phyloP scores from a whole-genome alignment of 192 early-diverging fungal genomes.

The Coemansia sp. region DNA sequence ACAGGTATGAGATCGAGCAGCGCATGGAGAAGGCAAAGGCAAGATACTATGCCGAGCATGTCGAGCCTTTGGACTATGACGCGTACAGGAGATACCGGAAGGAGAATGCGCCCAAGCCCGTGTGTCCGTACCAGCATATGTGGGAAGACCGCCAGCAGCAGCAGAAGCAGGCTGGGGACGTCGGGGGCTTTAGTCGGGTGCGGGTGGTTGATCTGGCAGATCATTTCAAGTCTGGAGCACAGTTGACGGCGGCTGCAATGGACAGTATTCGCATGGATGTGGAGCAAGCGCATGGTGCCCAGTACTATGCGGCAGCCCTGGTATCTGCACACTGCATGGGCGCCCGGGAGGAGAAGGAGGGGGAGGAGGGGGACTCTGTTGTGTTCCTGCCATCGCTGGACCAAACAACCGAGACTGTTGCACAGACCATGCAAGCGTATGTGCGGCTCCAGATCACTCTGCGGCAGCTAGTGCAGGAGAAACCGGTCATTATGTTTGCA shows the following conservation, averaged over 20 bases:
- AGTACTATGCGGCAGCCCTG: slow-evolving; percentile 31
- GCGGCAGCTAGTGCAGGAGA: slow-evolving; percentile 26
- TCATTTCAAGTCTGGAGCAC: neutral
- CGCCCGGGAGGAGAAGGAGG: too few relatives aligned
- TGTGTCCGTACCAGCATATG: slow-evolving; percentile 51
- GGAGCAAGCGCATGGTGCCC: slow-evolving; percentile 6
- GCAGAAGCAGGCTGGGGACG: slow-evolving; percentile 8
- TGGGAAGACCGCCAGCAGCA: slow-evolving; percentile 23
- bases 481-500: slow-evolving; percentile 41
- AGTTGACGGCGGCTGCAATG: slow-evolving; percentile 17
- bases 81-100: slow-evolving; percentile 24
- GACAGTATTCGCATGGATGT: slow-evolving; percentile 10
- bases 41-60: slow-evolving; percentile 26
- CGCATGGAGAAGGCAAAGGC: slow-evolving; percentile 46
- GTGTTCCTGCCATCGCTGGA: slow-evolving; percentile 36
- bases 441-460: slow-evolving; percentile 34
- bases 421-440: neutral
- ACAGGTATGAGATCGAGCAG: slow-evolving; percentile 27
- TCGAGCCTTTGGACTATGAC: slow-evolving; percentile 26
- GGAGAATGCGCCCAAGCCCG: slow-evolving; percentile 23
- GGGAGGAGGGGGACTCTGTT: too few relatives aligned
- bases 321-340: slow-evolving; percentile 7
- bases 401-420: neutral
- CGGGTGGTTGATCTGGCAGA: slow-evolving; percentile 30
- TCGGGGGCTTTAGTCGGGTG: slow-evolving; percentile 17